A percentile compares a stretch with the other conserved stretches of the same genome.
Conservation (phyloP, 306 rosid species). For the Cicer chorassanicum region DNA sequence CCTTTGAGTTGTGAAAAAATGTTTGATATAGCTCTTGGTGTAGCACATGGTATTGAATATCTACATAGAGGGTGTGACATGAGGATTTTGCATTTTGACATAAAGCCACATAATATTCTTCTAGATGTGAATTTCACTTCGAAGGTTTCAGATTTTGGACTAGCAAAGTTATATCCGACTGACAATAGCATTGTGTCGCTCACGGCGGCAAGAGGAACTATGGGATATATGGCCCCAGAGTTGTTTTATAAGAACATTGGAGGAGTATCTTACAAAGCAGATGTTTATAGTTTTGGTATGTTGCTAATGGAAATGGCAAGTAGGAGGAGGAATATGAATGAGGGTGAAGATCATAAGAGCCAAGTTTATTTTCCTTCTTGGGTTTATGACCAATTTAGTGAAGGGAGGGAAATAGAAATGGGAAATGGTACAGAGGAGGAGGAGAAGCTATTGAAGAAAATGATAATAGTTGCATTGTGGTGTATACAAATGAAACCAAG, state of each 20-base stretch:
- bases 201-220: conserved; percentile 38
- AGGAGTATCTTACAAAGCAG: conserved; percentile 25
- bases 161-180: conserved; percentile 29
- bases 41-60: conserved; percentile 38
- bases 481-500: conserved; percentile 45
- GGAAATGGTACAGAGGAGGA: conserved; percentile 39
- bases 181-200: conserved; percentile 36
- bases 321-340: conserved; percentile 30
- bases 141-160: conserved; percentile 41
- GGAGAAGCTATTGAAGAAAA: conserved; percentile 24
- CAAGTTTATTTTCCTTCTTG: conserved; percentile 41
- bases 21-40: conserved; percentile 38
- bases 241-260: conserved; percentile 34
- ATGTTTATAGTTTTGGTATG: conserved; percentile 40
- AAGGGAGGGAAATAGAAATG: conserved; percentile 34
- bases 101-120: conserved; percentile 42
- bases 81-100: conserved; percentile 44
- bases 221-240: conserved; percentile 41
- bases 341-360: background rate
- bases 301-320: conserved; percentile 39
- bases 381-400: conserved; percentile 15
- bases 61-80: conserved; percentile 37
- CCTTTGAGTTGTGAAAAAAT: conserved; percentile 32
- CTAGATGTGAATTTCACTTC: conserved; percentile 25
- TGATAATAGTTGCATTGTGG: conserved; percentile 54